Percentiles rank a stretch among this genome's conserved stretches.
phyloP scores from a whole-genome alignment of 2,329 filamentous ascomycete species.

The Boeremia exigua region DNA sequence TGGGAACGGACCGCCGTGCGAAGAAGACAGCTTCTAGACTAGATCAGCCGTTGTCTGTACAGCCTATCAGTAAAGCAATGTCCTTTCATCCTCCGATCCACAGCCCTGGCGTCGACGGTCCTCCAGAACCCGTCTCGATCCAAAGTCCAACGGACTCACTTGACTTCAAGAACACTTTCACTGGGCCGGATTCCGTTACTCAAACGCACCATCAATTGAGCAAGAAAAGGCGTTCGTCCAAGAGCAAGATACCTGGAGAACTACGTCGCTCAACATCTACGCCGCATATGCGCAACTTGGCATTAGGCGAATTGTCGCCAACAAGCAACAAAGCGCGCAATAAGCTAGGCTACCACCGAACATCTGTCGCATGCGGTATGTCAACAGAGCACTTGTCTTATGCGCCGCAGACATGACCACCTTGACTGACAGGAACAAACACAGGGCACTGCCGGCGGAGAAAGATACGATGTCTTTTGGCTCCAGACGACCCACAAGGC shows the following conservation, averaged over 20 bases:
- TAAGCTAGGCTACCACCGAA: constrained; percentile 94
- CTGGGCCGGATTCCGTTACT: constrained; percentile 24
- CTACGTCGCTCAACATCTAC: constrained; percentile 55
- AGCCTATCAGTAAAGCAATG: constrained; percentile 43
- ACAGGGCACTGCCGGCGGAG: constrained; percentile 88
- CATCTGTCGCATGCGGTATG: constrained; percentile 94
- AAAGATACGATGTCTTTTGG: constrained; percentile 89
- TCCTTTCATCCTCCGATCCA: constrained; percentile 41
- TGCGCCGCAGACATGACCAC: not conserved
- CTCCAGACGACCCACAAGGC: constrained; percentile 72
- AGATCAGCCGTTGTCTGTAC: constrained; percentile 42
- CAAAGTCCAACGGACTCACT: constrained; percentile 31
- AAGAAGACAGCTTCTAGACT: constrained; percentile 43
- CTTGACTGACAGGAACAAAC: constrained; percentile 26
- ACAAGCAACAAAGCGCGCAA: constrained; percentile 76
- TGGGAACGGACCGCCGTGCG: constrained; percentile 44
- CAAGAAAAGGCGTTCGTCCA: constrained; percentile 49
- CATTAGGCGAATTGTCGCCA: constrained; percentile 52
- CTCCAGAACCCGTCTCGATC: constrained; percentile 29
- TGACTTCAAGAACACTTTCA: constrained; percentile 27
- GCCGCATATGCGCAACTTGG: constrained; percentile 55
- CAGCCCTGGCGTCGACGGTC: constrained; percentile 35
- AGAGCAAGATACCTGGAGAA: constrained; percentile 48
- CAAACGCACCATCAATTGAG: constrained; percentile 29
- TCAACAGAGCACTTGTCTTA: constrained; percentile 32